Percentiles rank a stretch among this genome's conserved stretches.
These are phyloP conservation scores for Mycena leptocephala DNA, from an alignment of 768 basidiomycete genomes.

Conservation along the genomic window DNA sequence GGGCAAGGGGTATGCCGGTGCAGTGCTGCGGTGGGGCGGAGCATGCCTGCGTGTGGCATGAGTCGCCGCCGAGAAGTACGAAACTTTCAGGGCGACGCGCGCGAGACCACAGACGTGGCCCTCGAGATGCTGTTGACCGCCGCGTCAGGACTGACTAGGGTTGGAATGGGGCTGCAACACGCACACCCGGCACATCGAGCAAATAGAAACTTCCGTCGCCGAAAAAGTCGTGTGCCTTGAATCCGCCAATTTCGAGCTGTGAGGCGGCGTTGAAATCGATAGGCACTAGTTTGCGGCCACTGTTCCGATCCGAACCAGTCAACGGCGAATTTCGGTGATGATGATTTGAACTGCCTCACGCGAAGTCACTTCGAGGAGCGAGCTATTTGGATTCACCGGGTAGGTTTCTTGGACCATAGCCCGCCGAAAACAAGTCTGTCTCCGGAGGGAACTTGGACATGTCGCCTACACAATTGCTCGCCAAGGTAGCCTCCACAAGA, in stretches of 20 bases:
- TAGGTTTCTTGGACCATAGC: too few species aligned
- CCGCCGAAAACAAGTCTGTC: constrained; percentile 32
- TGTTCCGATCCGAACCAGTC: too few species aligned
- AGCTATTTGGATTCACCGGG: too few species aligned
- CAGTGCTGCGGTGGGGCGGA: constrained; percentile 32
- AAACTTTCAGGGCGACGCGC: constrained; percentile 33
- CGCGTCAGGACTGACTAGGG: too few species aligned
- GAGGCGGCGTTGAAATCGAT: constrained; percentile 15
- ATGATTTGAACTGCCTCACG: too few species aligned
- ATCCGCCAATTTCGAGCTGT: constrained; percentile 31
- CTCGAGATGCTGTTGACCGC: constrained; percentile 17
- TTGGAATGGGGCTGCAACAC: too few species aligned
- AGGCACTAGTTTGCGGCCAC: constrained; percentile 31
- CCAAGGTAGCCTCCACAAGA: too few species aligned
- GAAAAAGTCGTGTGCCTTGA: constrained; percentile 36
- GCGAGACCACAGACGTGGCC: constrained; percentile 38
- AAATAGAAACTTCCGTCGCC: constrained; percentile 41
- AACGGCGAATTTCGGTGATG: too few species aligned
- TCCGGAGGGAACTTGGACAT: constrained; percentile 31
- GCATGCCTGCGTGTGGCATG: constrained; percentile 32
- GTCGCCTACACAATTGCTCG: too few species aligned
- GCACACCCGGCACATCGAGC: constrained; percentile 35
- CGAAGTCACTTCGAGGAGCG: too few species aligned
- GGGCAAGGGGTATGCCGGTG: constrained; percentile 30
- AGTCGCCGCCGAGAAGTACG: constrained; percentile 37